Conservation (phyloP, 495 filamentous ascomycete species). For the Sporormia fimetaria region DNA sequence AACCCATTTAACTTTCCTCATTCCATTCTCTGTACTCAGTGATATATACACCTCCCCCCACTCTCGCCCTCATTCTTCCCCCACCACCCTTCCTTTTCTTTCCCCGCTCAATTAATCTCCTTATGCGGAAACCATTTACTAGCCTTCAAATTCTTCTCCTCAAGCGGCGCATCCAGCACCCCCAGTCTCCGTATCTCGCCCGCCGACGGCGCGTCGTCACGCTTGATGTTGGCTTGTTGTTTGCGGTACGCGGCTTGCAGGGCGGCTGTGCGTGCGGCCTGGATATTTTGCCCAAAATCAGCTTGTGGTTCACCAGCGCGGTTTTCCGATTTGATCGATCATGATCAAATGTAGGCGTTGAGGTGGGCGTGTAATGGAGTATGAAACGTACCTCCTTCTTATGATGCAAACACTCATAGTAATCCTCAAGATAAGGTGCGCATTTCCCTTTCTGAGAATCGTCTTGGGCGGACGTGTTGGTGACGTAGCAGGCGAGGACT, state of each 20-base stretch:
- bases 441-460: constrained; percentile 81
- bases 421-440: constrained; percentile 79
- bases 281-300: constrained; percentile 6
- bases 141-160: constrained; percentile 52
- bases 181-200: constrained; percentile 77
- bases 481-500: constrained; percentile 40
- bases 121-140: constrained; percentile 29
- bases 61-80: constrained; percentile 2
- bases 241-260: constrained; percentile 84
- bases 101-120: constrained; percentile 27
- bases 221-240: constrained; percentile 59
- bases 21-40: neutral
- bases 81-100: constrained; percentile 1
- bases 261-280: constrained; percentile 66
- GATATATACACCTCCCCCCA: constrained; percentile 1
- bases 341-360: neutral
- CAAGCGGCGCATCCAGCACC: constrained; percentile 60
- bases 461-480: constrained; percentile 44
- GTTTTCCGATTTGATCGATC: neutral
- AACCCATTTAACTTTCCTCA: neutral
- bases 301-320: neutral
- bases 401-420: constrained; percentile 97
- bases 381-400: constrained; percentile 74
- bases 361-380: constrained; percentile 1
- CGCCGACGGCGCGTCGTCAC: constrained; percentile 62